Evolutionary conservation across 345 rosid genomes (phyloP).

Genomic region (Eucalyptus sp.): DNA sequence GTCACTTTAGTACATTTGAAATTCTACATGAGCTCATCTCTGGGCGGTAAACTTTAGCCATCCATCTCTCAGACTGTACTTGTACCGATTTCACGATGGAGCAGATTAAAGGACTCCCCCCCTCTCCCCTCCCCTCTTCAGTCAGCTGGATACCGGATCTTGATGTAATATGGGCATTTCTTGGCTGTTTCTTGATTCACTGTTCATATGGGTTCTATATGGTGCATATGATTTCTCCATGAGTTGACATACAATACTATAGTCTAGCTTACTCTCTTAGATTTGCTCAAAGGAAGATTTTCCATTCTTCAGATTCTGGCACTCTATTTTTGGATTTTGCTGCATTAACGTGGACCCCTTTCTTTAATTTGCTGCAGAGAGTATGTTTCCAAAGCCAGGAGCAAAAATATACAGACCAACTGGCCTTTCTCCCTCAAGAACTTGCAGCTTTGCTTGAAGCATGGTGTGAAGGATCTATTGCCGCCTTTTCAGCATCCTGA

Average conservation of each 20-base stretch:
- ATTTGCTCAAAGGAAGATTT: background rate
- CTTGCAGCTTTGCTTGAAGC: conserved; percentile 69
- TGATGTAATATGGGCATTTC: background rate
- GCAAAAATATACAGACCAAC: conserved; percentile 63
- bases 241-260: background rate
- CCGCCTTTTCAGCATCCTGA: conserved; percentile 70
- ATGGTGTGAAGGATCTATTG: conserved; percentile 80
- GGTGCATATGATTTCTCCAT: background rate
- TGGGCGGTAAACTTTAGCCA: background rate
- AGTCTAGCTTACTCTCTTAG: background rate
- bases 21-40: background rate
- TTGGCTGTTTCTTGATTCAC: background rate
- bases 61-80: background rate
- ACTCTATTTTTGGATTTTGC: background rate
- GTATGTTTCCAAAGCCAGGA: conserved; percentile 67
- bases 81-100: background rate
- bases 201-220: background rate
- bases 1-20: background rate
- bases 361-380: conserved; percentile 49
- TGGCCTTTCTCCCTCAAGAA: conserved; percentile 86
- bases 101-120: background rate
- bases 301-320: background rate
- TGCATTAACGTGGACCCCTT: background rate
- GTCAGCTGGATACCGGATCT: background rate
- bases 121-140: background rate